phyloP scores from a whole-genome alignment of 2,329 filamentous ascomycete species.

The Fragosphaeria purpurea region DNA sequence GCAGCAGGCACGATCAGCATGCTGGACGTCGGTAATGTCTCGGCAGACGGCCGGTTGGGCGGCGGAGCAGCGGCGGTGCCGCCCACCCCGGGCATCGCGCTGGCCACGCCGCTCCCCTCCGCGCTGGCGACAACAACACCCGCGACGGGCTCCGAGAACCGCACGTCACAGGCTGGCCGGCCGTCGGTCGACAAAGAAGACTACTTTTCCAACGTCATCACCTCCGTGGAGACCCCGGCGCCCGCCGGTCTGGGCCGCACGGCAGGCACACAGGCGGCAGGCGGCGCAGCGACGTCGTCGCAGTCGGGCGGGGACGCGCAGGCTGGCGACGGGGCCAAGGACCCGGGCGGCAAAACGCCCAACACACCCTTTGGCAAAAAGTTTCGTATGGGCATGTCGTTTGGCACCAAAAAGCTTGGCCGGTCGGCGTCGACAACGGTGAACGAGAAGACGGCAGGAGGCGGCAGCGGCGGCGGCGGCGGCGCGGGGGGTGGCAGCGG shows the following conservation, averaged over 20 bases:
- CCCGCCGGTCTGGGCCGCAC: slow-evolving; percentile 26
- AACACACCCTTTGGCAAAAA: slow-evolving; percentile 69
- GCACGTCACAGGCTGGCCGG: slow-evolving; percentile 44
- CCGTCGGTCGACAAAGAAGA: slow-evolving; percentile 59
- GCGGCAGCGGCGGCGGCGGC: slow-evolving; percentile 16
- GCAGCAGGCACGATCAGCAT: slow-evolving; percentile 28
- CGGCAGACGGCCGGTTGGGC: neutral
- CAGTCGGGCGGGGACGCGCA: too few species aligned
- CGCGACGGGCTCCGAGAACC: slow-evolving; percentile 42
- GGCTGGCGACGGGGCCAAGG: too few species aligned
- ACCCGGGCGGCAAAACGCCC: slow-evolving; percentile 33
- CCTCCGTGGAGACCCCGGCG: slow-evolving; percentile 35
- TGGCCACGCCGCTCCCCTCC: slow-evolving; percentile 53
- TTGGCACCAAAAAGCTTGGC: slow-evolving; percentile 75
- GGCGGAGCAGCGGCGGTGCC: neutral
- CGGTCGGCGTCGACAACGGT: slow-evolving; percentile 56
- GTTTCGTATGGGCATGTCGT: slow-evolving; percentile 66
- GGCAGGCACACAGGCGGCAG: slow-evolving; percentile 35
- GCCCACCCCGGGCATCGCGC: slow-evolving; percentile 44
- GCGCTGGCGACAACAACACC: slow-evolving; percentile 24
- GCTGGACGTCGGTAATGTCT: neutral
- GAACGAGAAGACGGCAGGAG: slow-evolving; percentile 60
- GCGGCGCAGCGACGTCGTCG: slow-evolving; percentile 21
- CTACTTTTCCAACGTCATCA: slow-evolving; percentile 63
- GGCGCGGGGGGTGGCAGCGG: too few species aligned